Evolutionary conservation across 805 yeast genomes (phyloP).

Genomic region (Candida alai): DNA sequence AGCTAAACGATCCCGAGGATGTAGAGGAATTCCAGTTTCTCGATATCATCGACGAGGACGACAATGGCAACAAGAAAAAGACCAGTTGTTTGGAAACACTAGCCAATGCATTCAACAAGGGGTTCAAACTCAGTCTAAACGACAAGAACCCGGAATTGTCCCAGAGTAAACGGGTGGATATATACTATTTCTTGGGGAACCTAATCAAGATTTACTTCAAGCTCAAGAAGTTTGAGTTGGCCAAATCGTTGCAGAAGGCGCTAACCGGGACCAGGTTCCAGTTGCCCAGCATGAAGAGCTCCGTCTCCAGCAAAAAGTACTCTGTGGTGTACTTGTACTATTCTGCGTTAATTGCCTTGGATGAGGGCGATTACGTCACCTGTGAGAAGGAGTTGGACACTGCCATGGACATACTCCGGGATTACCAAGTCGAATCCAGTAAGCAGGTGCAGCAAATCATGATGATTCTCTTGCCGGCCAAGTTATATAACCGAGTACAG

Average conservation of each 20-base stretch:
- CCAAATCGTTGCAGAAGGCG: constrained; percentile 71
- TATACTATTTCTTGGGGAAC: constrained; percentile 66
- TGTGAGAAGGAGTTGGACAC: constrained; percentile 49
- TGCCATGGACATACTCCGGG: constrained; percentile 41
- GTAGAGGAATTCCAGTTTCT: constrained; percentile 12
- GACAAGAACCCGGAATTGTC: constrained; percentile 59
- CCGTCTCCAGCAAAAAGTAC: constrained; percentile 34
- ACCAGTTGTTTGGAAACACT: constrained; percentile 44
- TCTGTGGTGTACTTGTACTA: constrained; percentile 64
- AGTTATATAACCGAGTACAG: constrained; percentile 44
- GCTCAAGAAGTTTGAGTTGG: constrained; percentile 65
- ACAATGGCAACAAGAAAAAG: constrained; percentile 15
- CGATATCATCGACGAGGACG: constrained; percentile 15
- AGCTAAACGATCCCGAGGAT: constrained; percentile 24
- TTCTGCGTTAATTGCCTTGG: constrained; percentile 61
- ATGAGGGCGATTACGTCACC: constrained; percentile 54
- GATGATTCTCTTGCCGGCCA: constrained; percentile 60
- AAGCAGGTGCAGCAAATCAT: constrained; percentile 47
- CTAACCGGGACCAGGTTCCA: constrained; percentile 49
- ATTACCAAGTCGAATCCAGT: constrained; percentile 16
- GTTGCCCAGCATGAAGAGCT: constrained; percentile 49
- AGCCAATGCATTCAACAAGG: constrained; percentile 62
- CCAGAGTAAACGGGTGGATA: constrained; percentile 55
- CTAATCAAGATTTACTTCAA: constrained; percentile 67
- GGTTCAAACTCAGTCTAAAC: constrained; percentile 73